Evolutionary conservation across 164 flowering plant species (phyloP).

Genomic region (Platanus orientalis): DNA sequence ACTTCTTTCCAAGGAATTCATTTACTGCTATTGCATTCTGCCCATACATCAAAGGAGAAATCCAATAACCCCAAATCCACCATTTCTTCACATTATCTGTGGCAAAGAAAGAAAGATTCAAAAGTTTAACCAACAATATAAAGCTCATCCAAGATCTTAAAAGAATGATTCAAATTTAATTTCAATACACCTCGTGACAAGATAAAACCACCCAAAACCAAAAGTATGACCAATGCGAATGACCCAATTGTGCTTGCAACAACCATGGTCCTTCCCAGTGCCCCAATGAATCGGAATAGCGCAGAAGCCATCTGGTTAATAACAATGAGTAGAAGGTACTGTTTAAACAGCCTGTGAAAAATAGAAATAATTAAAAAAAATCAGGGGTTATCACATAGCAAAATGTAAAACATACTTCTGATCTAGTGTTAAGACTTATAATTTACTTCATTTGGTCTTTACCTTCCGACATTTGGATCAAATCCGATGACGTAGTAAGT

Average conservation of each 20-base stretch:
- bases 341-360: slow-evolving; percentile 35
- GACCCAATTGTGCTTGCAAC: slow-evolving; percentile 45
- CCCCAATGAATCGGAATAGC: slow-evolving; percentile 37
- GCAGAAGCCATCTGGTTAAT: slow-evolving; percentile 40
- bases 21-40: slow-evolving; percentile 44
- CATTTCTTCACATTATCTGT: slow-evolving; percentile 49
- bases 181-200: slow-evolving; percentile 32
- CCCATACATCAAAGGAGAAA: slow-evolving; percentile 50
- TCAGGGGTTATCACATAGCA: background rate
- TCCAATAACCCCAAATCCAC: slow-evolving; percentile 68
- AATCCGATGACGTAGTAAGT: slow-evolving; percentile 57
- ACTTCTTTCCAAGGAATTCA: slow-evolving; percentile 43
- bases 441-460: background rate
- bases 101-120: too few species aligned
- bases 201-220: slow-evolving; percentile 46
- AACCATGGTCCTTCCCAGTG: slow-evolving; percentile 43
- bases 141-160: too few species aligned
- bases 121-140: too few species aligned
- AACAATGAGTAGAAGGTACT: slow-evolving; percentile 36
- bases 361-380: background rate
- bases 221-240: slow-evolving; percentile 28
- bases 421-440: background rate
- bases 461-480: slow-evolving; percentile 51
- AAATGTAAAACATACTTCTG: too few species aligned
- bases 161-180: too few species aligned